These are phyloP conservation scores for Ganoderma multipileum DNA, from an alignment of 1,284 basidiomycete species.

Conservation along the genomic window DNA sequence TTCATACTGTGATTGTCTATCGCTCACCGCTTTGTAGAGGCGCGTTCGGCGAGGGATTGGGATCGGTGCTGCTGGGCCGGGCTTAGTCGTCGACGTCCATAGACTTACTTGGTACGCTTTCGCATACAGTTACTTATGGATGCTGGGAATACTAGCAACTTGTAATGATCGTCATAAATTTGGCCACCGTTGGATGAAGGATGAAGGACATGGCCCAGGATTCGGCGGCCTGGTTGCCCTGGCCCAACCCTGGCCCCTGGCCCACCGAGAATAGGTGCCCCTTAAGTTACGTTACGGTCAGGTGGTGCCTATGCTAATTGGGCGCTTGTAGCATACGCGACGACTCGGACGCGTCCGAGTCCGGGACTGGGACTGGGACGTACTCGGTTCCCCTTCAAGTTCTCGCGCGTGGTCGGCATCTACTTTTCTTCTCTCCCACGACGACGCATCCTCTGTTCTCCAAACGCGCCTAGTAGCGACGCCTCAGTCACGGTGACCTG, in stretches of 20 bases:
- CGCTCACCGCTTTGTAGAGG: background rate
- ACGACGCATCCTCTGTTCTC: background rate
- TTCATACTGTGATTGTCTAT: constrained; percentile 79
- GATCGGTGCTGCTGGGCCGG: constrained; percentile 18
- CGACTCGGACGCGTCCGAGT: constrained; percentile 12
- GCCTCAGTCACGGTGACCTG: background rate
- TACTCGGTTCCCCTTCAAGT: too few species aligned
- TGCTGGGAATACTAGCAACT: constrained; percentile 31
- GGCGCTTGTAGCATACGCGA: constrained; percentile 8
- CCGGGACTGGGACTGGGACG: too few species aligned
- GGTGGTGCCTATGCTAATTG: background rate
- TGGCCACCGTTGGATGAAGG: background rate
- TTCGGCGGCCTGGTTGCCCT: too few species aligned
- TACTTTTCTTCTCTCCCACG: constrained; percentile 5
- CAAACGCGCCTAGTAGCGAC: background rate
- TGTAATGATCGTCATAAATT: constrained; percentile 22
- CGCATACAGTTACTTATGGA: constrained; percentile 32
- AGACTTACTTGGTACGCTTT: constrained; percentile 34
- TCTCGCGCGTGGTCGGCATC: background rate
- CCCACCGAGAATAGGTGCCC: too few species aligned
- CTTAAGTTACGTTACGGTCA: constrained; percentile 10
- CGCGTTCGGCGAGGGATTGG: background rate
- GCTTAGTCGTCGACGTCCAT: constrained; percentile 26
- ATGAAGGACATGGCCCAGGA: background rate
- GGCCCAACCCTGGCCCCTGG: too few species aligned